Evolutionary conservation across 2,329 filamentous ascomycete genomes (phyloP).

Genomic region (Talaromyces amestolkiae): DNA sequence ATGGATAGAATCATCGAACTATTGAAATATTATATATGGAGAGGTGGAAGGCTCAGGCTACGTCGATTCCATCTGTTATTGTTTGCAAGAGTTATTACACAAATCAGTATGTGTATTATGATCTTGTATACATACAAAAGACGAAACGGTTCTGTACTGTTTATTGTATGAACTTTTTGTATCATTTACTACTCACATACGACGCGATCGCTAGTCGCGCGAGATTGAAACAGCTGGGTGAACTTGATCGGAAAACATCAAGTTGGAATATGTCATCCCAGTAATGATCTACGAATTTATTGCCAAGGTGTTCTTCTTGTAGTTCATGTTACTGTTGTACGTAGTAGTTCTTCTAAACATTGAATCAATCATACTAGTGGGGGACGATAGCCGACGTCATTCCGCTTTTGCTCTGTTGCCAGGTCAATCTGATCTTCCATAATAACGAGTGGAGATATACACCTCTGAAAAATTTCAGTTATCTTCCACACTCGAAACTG

Average conservation of each 20-base stretch:
- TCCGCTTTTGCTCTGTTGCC: constrained; percentile 17
- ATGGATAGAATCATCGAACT: not conserved
- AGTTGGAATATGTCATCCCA: constrained; percentile 6
- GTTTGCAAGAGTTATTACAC: not conserved
- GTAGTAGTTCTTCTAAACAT: not conserved
- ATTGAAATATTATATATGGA: not conserved
- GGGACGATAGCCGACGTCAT: constrained; percentile 18
- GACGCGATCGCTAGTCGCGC: not conserved
- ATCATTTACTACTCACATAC: constrained; percentile 7
- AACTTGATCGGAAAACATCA: constrained; percentile 6
- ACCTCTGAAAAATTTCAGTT: constrained; percentile 5
- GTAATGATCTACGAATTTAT: not conserved
- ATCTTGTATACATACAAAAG: constrained; percentile 4
- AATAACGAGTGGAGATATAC: constrained; percentile 1
- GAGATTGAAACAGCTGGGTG: constrained; percentile 1
- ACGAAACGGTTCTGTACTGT: constrained; percentile 8
- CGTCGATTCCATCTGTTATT: not conserved
- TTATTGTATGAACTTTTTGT: constrained; percentile 10
- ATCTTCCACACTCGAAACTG: not conserved
- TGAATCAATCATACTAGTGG: not conserved
- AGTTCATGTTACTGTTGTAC: not conserved
- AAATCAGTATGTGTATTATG: constrained; percentile 12
- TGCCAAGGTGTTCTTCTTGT: not conserved
- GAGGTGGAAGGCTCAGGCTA: not conserved
- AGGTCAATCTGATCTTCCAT: constrained; percentile 17